A percentile compares a stretch with the other conserved stretches of the same genome.
These are phyloP conservation scores for Phytophthora boehmeriae DNA, from an alignment of 352 stramenopile genomes.

Conservation along the genomic window DNA sequence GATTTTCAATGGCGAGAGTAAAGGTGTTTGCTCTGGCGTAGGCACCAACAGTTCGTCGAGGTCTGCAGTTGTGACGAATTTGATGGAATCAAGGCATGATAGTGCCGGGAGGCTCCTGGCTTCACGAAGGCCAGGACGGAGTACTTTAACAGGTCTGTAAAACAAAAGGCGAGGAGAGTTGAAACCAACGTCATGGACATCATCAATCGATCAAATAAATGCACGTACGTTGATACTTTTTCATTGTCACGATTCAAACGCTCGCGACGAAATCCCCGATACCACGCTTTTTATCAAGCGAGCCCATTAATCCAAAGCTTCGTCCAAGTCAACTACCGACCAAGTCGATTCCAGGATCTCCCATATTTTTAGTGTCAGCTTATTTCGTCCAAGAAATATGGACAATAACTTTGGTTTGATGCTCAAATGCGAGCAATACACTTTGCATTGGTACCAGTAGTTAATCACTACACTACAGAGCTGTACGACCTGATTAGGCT, in stretches of 20 bases:
- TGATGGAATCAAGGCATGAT: conserved; percentile 16
- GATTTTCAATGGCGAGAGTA: conserved; percentile 45
- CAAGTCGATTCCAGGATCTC: no score
- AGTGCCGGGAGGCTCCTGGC: conserved; percentile 46
- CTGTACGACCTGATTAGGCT: no score
- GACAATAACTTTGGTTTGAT: background rate
- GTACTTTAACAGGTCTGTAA: conserved; percentile 4
- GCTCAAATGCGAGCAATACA: conserved; percentile 5
- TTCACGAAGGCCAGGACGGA: conserved; percentile 18
- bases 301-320: background rate
- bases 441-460: conserved; percentile 19
- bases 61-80: conserved; percentile 14
- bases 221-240: conserved; percentile 27
- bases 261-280: conserved; percentile 19
- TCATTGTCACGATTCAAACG: conserved; percentile 29
- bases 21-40: conserved; percentile 12
- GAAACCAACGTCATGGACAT: background rate
- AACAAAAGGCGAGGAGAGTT: background rate
- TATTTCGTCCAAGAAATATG: background rate
- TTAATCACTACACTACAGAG: conserved; percentile 14
- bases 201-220: conserved; percentile 5
- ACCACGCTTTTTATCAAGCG: background rate
- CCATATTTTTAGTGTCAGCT: no score
- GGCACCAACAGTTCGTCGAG: conserved; percentile 13
- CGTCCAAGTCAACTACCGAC: no score